phyloP scores from a whole-genome alignment of 345 rosid species.

The Microthlaspi erraticum region DNA sequence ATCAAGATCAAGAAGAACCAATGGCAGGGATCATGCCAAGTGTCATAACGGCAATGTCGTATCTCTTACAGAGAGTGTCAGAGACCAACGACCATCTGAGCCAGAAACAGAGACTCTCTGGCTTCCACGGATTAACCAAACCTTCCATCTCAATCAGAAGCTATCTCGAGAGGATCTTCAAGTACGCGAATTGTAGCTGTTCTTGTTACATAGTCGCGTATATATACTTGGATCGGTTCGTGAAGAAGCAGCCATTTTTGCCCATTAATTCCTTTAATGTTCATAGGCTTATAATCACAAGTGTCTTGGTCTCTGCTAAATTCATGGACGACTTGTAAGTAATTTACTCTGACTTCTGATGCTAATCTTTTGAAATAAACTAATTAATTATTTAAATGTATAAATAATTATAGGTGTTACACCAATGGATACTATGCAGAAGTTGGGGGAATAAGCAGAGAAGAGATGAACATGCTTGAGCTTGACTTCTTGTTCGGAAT shows the following conservation, averaged over 20 bases:
- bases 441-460: conserved; percentile 73
- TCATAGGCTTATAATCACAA: conserved; percentile 74
- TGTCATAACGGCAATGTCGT: conserved; percentile 57
- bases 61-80: conserved; percentile 61
- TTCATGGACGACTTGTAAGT: conserved; percentile 92
- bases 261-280: conserved; percentile 67
- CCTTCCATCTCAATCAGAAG: conserved; percentile 65
- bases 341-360: neutral
- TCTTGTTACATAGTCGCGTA: conserved; percentile 80
- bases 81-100: conserved; percentile 63
- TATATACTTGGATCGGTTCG: conserved; percentile 74
- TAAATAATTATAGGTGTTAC: conserved; percentile 50
- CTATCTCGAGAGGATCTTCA: conserved; percentile 77
- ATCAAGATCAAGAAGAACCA: conserved; percentile 36
- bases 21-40: conserved; percentile 51
- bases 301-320: conserved; percentile 75
- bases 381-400: neutral
- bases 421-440: conserved; percentile 71
- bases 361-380: neutral
- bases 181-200: conserved; percentile 75
- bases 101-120: conserved; percentile 52
- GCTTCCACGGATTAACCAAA: conserved; percentile 60
- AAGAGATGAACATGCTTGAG: conserved; percentile 77
- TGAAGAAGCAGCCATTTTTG: conserved; percentile 58
- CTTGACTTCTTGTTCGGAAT: conserved; percentile 73